Evolutionary conservation across 2,329 filamentous ascomycete species (phyloP).

Genomic region (Colletotrichum costaricense): DNA sequence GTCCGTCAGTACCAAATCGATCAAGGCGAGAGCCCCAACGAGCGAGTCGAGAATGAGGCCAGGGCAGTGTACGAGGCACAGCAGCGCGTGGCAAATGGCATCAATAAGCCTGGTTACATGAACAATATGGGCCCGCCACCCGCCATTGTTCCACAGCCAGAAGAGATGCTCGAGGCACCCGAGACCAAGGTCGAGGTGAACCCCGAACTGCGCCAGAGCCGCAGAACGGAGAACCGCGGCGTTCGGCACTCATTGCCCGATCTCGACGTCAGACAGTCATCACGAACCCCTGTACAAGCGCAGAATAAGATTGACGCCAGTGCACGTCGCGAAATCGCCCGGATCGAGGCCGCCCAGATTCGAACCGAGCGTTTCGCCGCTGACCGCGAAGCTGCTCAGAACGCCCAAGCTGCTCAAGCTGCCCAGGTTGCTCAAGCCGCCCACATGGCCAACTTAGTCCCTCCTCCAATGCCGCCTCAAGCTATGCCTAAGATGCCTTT

Average conservation of each 20-base stretch:
- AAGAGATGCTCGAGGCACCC: conserved; percentile 24
- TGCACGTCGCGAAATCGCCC: conserved; percentile 63
- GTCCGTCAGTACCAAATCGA: conserved; percentile 70
- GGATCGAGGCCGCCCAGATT: conserved; percentile 62
- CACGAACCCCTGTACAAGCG: conserved; percentile 45
- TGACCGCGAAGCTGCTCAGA: conserved; percentile 50
- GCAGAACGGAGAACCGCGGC: conserved; percentile 50
- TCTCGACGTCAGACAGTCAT: conserved; percentile 48
- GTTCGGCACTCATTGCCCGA: conserved; percentile 48
- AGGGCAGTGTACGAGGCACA: conserved; percentile 64
- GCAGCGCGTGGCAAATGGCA: conserved; percentile 50
- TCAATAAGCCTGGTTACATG: conserved; percentile 38
- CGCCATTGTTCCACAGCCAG: conserved; percentile 34
- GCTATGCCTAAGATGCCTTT: conserved; percentile 24
- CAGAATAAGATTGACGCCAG: conserved; percentile 61
- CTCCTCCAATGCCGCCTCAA: conserved; percentile 8
- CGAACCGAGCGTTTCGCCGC: conserved; percentile 61
- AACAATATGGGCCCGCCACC: conserved; percentile 11
- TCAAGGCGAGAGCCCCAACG: conserved; percentile 59
- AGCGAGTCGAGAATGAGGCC: conserved; percentile 61
- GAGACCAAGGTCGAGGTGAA: conserved; percentile 36
- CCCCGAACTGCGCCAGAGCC: conserved; percentile 55
- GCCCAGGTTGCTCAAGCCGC: conserved; percentile 44
- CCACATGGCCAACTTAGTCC: conserved; percentile 2
- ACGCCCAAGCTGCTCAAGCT: conserved; percentile 44